Conservation (phyloP, 116 monocot genomes). For the Dioscorea cayenensis region DNA sequence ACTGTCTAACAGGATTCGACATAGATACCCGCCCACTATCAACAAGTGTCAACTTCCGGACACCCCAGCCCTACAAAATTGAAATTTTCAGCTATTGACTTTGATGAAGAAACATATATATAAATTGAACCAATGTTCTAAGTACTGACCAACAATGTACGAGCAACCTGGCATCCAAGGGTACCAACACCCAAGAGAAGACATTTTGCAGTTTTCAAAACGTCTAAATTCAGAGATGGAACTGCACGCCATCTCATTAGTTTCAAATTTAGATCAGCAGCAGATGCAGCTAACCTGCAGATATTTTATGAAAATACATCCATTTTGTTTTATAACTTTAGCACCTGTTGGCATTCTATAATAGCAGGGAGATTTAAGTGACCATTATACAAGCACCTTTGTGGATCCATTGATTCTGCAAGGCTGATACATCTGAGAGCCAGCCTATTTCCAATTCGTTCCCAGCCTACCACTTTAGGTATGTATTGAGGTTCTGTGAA, state of each 20-base stretch:
- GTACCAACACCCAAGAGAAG: constrained; percentile 92
- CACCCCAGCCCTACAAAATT: constrained; percentile 78
- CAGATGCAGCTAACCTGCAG: constrained; percentile 69
- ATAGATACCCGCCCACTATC: constrained; percentile 79
- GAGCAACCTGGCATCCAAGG: constrained; percentile 97
- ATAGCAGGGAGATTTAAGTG: not conserved
- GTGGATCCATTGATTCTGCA: constrained; percentile 87
- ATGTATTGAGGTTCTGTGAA: constrained; percentile 45
- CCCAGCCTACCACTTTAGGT: constrained; percentile 91
- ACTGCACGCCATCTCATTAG: constrained; percentile 94
- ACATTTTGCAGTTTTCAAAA: constrained; percentile 50
- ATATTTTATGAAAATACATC: not conserved
- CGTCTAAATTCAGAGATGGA: constrained; percentile 55
- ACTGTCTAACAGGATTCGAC: constrained; percentile 93
- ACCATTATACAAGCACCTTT: constrained; percentile 33
- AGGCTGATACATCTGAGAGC: constrained; percentile 49
- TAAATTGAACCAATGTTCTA: not conserved
- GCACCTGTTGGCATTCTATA: not conserved
- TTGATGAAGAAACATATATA: not conserved
- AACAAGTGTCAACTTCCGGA: constrained; percentile 83
- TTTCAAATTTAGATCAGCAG: constrained; percentile 89
- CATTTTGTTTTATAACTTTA: not conserved
- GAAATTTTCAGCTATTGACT: not conserved
- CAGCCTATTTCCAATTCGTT: constrained; percentile 47
- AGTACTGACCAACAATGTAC: constrained; percentile 83